Base-by-base conservation (phyloP, 2,329 filamentous ascomycete species). In the Colletotrichum liaoningense region DNA sequence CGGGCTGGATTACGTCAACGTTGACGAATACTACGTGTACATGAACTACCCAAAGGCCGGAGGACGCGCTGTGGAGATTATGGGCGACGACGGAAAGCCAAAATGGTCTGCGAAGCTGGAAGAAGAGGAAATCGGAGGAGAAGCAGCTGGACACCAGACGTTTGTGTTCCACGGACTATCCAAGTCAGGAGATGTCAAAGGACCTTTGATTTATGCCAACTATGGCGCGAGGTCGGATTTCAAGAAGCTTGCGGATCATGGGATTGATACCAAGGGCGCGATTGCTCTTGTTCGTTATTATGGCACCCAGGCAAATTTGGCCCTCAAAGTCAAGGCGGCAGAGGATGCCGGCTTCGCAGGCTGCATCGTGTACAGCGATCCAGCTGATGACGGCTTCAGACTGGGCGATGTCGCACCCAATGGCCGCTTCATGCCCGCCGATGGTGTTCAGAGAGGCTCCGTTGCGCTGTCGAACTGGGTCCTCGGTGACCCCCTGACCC, bases 321-420 rank as follows among this genome's bases (percentile, higher is more conserved):
- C 91, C 1, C 84, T 97, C 77, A 98, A 98, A 82, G 90, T 99
- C 78, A 97, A 96, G 83, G 94, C 94, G 11, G 97, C 97, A 1
- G 94, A 98, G 82, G 81, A 94, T 77, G 94, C 93, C 16, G 97
- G 97, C 1, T 97, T 95, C 75, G 91, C 88, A 2, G 97, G 96
- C 16, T 97, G 95, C 78, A 90, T 99, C 69, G 94, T 98, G 71
- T 99, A 98, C 85, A 97, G 93, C 64, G 97, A 98, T 80, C 96
- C 96, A 0, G 88, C 89, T 1, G 93, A 98, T 63, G 93, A 97
- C 79, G 95, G 95, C 1, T 97, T 95, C 78, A 82, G 89, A 33
- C 90, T 90, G 76, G 95, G 95, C 4, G 86, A 91, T 1, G 87
- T 90, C 0, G 95, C 92, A 76, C 95, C 96, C 0, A 86, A 93